A percentile compares a stretch with the other conserved stretches of the same genome.
Conservation (phyloP, 257 asterid species). For the Rauvolfia tetraphylla region DNA sequence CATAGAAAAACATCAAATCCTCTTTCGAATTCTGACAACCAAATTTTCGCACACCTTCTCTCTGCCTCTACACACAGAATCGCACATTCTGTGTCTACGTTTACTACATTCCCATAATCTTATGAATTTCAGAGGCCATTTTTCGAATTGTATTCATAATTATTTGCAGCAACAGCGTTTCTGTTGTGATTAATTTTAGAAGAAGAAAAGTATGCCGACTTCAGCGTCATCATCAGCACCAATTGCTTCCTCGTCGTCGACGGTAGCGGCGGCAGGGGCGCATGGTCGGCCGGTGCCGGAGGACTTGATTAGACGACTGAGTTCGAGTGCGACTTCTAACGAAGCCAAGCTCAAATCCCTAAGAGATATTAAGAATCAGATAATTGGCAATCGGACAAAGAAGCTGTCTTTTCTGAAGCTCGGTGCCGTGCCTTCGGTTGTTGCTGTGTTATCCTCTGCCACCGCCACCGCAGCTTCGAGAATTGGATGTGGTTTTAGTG, state of each 20-base stretch:
- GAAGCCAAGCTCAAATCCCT: slow-evolving; percentile 63
- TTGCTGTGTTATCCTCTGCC: slow-evolving; percentile 49
- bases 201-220: slow-evolving; percentile 18
- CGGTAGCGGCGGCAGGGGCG: slow-evolving; percentile 10
- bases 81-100: background rate
- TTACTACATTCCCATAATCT: background rate
- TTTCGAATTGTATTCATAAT: background rate
- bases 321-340: slow-evolving; percentile 36
- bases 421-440: slow-evolving; percentile 78
- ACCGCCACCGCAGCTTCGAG: slow-evolving; percentile 24
- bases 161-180: background rate
- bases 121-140: background rate
- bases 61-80: background rate
- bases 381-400: slow-evolving; percentile 87
- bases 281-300: slow-evolving; percentile 48
- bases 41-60: background rate
- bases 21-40: background rate
- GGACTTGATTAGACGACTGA: slow-evolving; percentile 62
- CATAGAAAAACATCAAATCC: background rate
- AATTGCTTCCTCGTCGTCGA: background rate
- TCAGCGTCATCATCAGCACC: slow-evolving; percentile 19
- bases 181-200: background rate
- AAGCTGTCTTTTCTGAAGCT: slow-evolving; percentile 72
- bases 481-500: slow-evolving; percentile 8
- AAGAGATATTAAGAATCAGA: slow-evolving; percentile 84